phyloP scores from a whole-genome alignment of 495 filamentous ascomycete genomes.

The Annulohypoxylon nitens region DNA sequence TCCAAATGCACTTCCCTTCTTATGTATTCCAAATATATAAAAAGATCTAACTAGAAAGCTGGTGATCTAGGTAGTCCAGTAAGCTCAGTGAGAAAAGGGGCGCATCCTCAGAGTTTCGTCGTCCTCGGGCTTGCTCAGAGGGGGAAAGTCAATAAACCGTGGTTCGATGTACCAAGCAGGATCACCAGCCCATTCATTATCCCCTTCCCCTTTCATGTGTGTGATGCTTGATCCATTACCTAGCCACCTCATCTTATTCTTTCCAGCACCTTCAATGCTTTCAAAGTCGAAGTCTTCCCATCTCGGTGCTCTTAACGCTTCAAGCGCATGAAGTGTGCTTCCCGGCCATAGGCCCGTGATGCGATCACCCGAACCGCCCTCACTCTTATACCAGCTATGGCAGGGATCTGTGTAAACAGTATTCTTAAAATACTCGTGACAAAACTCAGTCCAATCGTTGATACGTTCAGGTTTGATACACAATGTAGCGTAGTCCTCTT shows the following conservation, averaged over 20 bases:
- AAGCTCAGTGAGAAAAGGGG: slow-evolving; percentile 61
- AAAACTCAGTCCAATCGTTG: slow-evolving; percentile 71
- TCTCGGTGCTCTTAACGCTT: slow-evolving; percentile 57
- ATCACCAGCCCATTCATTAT: slow-evolving; percentile 52
- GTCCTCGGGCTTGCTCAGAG: slow-evolving; percentile 59
- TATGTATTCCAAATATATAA: background rate
- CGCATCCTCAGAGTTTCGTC: slow-evolving; percentile 55
- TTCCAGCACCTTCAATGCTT: slow-evolving; percentile 35
- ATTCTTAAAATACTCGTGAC: slow-evolving; percentile 71
- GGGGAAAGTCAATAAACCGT: slow-evolving; percentile 58
- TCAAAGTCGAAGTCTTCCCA: slow-evolving; percentile 63
- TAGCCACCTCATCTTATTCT: slow-evolving; percentile 60
- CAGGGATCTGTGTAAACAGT: slow-evolving; percentile 76
- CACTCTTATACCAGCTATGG: slow-evolving; percentile 75
- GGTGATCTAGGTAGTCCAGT: background rate
- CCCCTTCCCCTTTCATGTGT: slow-evolving; percentile 51
- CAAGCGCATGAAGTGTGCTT: slow-evolving; percentile 58
- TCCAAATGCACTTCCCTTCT: background rate
- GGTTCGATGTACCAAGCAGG: slow-evolving; percentile 65
- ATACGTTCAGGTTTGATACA: slow-evolving; percentile 65
- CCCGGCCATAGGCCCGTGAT: slow-evolving; percentile 60
- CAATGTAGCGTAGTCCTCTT: slow-evolving; percentile 74
- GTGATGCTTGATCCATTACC: slow-evolving; percentile 65
- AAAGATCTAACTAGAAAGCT: background rate
- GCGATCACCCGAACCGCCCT: slow-evolving; percentile 50